Base-by-base conservation (phyloP, 2,329 filamentous ascomycete genomes). In the Aspergillus sp. region DNA sequence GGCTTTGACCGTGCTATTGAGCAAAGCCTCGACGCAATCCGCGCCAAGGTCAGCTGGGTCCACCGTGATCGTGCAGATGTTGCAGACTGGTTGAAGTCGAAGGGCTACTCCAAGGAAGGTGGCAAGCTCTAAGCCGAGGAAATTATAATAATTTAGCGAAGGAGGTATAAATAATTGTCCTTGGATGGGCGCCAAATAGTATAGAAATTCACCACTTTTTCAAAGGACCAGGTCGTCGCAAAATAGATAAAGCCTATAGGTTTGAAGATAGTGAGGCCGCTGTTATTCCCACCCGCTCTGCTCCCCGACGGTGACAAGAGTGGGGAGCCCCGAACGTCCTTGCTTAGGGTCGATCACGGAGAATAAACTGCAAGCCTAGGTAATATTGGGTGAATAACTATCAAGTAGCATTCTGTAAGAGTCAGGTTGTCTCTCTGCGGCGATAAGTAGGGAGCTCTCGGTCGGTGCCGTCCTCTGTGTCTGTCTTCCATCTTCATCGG, bases 1-100 rank as follows among this genome's bases (percentile, higher is more conserved):
- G 85, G 91, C 44, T 98, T 91, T 69, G 91, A 96, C 70, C 88
- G 93, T 72, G 87, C 90, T 49, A 80, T 98, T 57, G 91, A 91
- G n/a, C 93, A 98, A 80, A 93, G 89, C 73, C 83, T 89, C 65
- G 93, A 98, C 73, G 83, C 87, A 4, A 89, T 97, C 68, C 85
- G 85, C 60, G 92, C 92, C 55, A 98, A 96, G 85, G 83, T 88
- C 66, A 84, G 86, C 59, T 96, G 91, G 91, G 73, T 96, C 56
- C 78, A 86, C 73, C 85, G 91, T 58, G 93, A 96, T 74, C 80
- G 82, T 44, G 82, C 85, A 27, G 91, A 96, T 74, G 89, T 96
- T n/a, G 82, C 85, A 72, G 68, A 74, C 54, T 93, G 89, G 88
- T 77, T 91, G 63, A 85, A 85, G 75, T 79, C 83, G 68, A 86